These are phyloP conservation scores for Erysimum pusillum DNA, from an alignment of 441 rosid species.

Conservation along the genomic window DNA sequence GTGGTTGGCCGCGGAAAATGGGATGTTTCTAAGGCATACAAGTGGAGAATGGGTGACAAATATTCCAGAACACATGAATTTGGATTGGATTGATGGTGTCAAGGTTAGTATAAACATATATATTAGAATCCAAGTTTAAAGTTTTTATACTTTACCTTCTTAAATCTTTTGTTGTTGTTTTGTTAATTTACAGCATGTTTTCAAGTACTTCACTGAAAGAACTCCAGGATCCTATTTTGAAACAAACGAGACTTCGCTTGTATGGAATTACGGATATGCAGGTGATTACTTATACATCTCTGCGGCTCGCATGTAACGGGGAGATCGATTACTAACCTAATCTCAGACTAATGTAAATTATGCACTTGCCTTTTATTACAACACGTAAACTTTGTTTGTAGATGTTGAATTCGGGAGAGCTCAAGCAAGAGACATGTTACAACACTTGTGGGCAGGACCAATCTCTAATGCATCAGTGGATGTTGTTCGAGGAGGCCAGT, in stretches of 20 bases:
- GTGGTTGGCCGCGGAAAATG: constrained; percentile 99
- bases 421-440: constrained; percentile 98
- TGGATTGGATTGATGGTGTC: constrained; percentile 98
- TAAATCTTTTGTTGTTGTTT: constrained; percentile 34
- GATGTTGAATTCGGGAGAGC: constrained; percentile 92
- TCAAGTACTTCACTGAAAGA: constrained; percentile 91
- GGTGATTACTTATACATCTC: constrained; percentile 54
- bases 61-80: constrained; percentile 86
- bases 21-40: constrained; percentile 87
- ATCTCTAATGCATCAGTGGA: constrained; percentile 94
- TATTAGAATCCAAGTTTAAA: background rate
- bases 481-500: constrained; percentile 88
- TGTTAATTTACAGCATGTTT: constrained; percentile 86
- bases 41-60: constrained; percentile 91
- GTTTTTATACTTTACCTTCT: background rate
- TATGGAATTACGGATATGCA: constrained; percentile 95
- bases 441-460: constrained; percentile 99
- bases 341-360: background rate
- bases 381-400: constrained; percentile 37
- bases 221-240: constrained; percentile 91
- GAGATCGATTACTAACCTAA: background rate
- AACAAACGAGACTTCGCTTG: constrained; percentile 81
- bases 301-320: background rate
- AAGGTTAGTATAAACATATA: constrained; percentile 56
- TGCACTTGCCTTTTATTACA: background rate